A percentile compares a stretch with the other conserved stretches of the same genome.
phyloP scores from a whole-genome alignment of 352 stramenopile species.

The Pythium utonaiense region DNA sequence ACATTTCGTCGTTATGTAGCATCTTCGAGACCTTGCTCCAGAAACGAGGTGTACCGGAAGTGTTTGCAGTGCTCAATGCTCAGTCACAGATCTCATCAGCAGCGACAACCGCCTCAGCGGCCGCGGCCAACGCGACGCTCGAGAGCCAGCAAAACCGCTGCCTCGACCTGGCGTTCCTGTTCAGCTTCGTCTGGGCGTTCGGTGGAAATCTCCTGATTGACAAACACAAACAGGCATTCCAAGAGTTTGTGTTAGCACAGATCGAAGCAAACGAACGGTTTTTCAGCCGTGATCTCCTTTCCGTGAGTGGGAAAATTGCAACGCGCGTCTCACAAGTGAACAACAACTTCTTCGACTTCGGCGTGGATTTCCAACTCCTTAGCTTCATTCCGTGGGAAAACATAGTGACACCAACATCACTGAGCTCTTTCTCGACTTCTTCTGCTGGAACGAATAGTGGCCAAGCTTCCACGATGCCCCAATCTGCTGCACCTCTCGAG shows the following conservation, averaged over 20 bases:
- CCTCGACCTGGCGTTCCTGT: slow-evolving; percentile 65
- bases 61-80: slow-evolving; percentile 28
- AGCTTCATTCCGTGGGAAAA: slow-evolving; percentile 64
- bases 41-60: slow-evolving; percentile 32
- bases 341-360: slow-evolving; percentile 65
- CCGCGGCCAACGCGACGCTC: slow-evolving; percentile 22
- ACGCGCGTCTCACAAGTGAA: slow-evolving; percentile 45
- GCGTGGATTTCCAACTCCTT: slow-evolving; percentile 56
- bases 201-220: slow-evolving; percentile 52
- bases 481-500: slow-evolving; percentile 8
- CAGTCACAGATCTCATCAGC: slow-evolving; percentile 9
- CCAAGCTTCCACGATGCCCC: neutral
- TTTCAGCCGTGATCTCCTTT: slow-evolving; percentile 45
- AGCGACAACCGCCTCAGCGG: slow-evolving; percentile 17
- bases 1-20: slow-evolving; percentile 48
- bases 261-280: slow-evolving; percentile 45
- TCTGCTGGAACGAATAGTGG: too few species aligned
- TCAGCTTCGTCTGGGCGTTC: slow-evolving; percentile 72
- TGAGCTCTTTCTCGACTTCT: neutral
- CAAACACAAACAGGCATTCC: slow-evolving; percentile 31
- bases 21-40: slow-evolving; percentile 57
- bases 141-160: slow-evolving; percentile 51
- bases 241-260: slow-evolving; percentile 48
- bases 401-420: neutral
- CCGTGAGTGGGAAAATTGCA: slow-evolving; percentile 48